A percentile compares a stretch with the other conserved stretches of the same genome.
Evolutionary conservation across 345 rosid genomes (phyloP).

Genomic region (rapeseed (Brassica napus)): Da-Ae NC_063451.1:46099001-46099500

Average conservation of each 20-base stretch:
- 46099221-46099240: conserved; percentile 39
- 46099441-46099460: conserved; percentile 27
- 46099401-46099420: conserved; percentile 45
- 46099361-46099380: conserved; percentile 42
- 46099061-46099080: neutral
- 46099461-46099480: conserved; percentile 7
- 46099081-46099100: neutral
- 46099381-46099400: conserved; percentile 41
- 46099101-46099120: conserved; percentile 22
- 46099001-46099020: conserved; percentile 9
- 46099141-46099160: conserved; percentile 13
- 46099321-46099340: conserved; percentile 46
- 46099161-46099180: conserved; percentile 21
- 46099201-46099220: conserved; percentile 31
- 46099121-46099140: conserved; percentile 14
- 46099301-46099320: conserved; percentile 39
- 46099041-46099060: conserved; percentile 7
- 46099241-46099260: neutral
- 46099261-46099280: neutral
- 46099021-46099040: conserved; percentile 17
- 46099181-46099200: conserved; percentile 32
- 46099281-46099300: conserved; percentile 42
- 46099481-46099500: conserved; percentile 17
- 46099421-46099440: conserved; percentile 18
- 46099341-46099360: conserved; percentile 40